A percentile compares a stretch with the other conserved stretches of the same genome.
Conservation (phyloP, 331 rosid species). For the Pyrus hybrid region DNA sequence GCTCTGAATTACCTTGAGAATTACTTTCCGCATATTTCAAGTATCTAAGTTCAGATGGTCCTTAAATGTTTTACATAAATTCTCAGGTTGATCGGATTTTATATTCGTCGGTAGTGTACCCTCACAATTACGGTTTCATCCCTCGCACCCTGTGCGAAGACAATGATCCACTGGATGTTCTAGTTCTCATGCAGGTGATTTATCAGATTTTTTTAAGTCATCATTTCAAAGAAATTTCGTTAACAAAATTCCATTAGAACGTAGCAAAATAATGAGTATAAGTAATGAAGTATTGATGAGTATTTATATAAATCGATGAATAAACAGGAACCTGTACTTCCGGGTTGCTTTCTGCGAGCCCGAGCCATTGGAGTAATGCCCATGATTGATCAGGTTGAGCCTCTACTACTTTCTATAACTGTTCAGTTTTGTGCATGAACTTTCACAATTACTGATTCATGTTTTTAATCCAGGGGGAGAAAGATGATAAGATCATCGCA, state of each 20-base stretch:
- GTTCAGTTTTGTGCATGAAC: background rate
- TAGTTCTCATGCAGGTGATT: conserved; percentile 94
- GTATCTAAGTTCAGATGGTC: background rate
- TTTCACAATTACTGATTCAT: background rate
- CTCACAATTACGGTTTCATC: conserved; percentile 94
- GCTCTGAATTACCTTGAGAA: background rate
- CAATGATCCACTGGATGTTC: conserved; percentile 95
- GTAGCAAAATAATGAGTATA: background rate
- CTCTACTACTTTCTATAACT: background rate
- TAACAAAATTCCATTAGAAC: background rate
- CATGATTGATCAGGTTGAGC: conserved; percentile 82
- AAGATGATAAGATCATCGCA: conserved; percentile 96
- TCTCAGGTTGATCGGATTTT: conserved; percentile 88
- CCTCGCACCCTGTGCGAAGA: conserved; percentile 97
- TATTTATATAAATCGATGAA: conserved; percentile 13
- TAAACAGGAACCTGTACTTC: conserved; percentile 84
- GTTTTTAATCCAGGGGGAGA: conserved; percentile 62
- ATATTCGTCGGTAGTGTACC: conserved; percentile 94
- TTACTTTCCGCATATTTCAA: background rate
- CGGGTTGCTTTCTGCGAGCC: conserved; percentile 95
- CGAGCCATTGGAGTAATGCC: conserved; percentile 95
- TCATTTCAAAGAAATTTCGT: background rate
- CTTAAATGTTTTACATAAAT: conserved; percentile 19
- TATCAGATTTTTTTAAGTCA: background rate
- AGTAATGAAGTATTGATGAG: background rate